A percentile compares a stretch with the other conserved stretches of the same genome.
phyloP scores from a whole-genome alignment of 2,329 filamentous ascomycete species.

The Penicillium rolfsii region DNA sequence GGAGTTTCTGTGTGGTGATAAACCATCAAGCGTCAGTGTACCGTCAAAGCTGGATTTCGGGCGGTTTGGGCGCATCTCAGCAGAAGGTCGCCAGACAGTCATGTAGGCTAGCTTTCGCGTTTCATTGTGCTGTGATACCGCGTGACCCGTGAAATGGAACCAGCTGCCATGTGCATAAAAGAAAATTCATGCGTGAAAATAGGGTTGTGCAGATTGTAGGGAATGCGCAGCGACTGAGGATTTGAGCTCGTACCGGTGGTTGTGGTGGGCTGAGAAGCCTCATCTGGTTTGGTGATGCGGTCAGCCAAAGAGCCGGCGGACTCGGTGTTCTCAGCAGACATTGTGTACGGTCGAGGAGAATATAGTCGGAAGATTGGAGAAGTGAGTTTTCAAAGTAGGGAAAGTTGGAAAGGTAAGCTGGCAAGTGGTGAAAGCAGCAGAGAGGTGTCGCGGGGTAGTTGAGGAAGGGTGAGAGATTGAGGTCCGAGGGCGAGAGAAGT shows the following conservation, averaged over 20 bases:
- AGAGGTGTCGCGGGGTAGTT: conserved; percentile 3
- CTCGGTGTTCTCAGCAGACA: conserved; percentile 44
- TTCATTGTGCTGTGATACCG: background rate
- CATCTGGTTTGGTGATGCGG: conserved; percentile 51
- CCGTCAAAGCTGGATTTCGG: background rate
- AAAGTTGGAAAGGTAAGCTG: background rate
- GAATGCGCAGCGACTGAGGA: background rate
- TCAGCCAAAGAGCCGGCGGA: conserved; percentile 51
- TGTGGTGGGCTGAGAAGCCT: conserved; percentile 19
- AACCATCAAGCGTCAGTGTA: background rate
- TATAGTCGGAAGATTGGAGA: background rate
- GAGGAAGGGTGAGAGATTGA: background rate
- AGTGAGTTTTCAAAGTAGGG: background rate
- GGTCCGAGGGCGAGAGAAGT: background rate
- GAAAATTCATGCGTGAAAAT: background rate
- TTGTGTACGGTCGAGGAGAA: conserved; percentile 19
- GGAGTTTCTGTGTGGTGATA: background rate
- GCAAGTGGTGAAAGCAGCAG: background rate
- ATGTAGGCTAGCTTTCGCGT: background rate
- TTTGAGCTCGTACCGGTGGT: conserved; percentile 35
- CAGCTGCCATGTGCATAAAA: background rate
- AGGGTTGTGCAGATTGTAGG: background rate
- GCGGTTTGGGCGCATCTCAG: background rate
- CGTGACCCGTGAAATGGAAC: background rate
- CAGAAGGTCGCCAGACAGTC: background rate